These are phyloP conservation scores for Penicillium tannophilum DNA, from an alignment of 495 filamentous ascomycete species.

Conservation along the genomic window DNA sequence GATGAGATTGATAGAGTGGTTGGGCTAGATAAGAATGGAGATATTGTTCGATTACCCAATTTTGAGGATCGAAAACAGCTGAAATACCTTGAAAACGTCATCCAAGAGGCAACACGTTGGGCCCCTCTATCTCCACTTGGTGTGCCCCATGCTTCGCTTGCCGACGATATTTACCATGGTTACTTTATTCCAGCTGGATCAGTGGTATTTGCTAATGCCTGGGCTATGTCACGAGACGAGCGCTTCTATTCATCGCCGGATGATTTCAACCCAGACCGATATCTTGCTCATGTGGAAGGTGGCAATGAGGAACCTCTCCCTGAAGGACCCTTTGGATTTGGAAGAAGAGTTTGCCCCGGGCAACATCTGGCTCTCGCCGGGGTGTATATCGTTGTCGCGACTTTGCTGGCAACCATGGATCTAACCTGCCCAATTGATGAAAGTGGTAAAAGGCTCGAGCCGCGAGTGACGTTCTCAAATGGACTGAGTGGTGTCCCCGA, in stretches of 20 bases:
- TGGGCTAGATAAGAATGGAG: conserved; percentile 14
- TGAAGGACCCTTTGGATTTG: conserved; percentile 57
- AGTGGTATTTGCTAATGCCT: conserved; percentile 44
- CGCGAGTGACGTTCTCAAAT: conserved; percentile 18
- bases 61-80: conserved; percentile 28
- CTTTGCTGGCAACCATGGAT: conserved; percentile 20
- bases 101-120: conserved; percentile 43
- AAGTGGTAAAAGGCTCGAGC: conserved; percentile 13
- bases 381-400: conserved; percentile 24
- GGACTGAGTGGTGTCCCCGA: conserved; percentile 26
- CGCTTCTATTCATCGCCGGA: conserved; percentile 39
- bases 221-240: conserved; percentile 46
- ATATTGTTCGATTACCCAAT: conserved; percentile 17
- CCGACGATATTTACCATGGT: conserved; percentile 54
- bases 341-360: conserved; percentile 30
- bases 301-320: conserved; percentile 53
- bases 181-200: conserved; percentile 50
- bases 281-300: conserved; percentile 42
- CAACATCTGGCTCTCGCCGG: conserved; percentile 21
- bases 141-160: conserved; percentile 55
- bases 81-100: conserved; percentile 35
- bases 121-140: conserved; percentile 36
- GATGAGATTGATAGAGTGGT: conserved; percentile 39
- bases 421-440: conserved; percentile 20
- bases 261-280: conserved; percentile 48